Percentiles rank a stretch among this genome's conserved stretches.
phyloP scores from a whole-genome alignment of 129 eudicot genomes.

The Pittosporum tobira region DNA sequence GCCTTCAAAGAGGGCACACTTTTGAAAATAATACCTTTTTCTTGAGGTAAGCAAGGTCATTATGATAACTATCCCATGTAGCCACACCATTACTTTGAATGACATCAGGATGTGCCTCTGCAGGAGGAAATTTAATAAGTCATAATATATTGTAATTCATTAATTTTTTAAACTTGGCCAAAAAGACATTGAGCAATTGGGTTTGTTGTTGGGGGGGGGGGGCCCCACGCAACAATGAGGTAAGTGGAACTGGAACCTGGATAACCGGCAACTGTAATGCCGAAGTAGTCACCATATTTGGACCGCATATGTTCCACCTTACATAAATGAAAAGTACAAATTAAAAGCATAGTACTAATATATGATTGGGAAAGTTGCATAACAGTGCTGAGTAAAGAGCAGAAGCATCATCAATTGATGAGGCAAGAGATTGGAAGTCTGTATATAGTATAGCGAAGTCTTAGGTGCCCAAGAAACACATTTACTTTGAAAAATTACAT shows the following conservation, averaged over 20 bases:
- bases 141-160: no score
- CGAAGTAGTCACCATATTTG: slow-evolving; percentile 85
- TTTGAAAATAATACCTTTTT: slow-evolving; percentile 39
- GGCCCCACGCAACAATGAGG: no score
- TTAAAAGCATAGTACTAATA: background rate
- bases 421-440: no score
- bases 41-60: slow-evolving; percentile 89
- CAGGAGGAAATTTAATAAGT: background rate
- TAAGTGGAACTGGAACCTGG: slow-evolving; percentile 47
- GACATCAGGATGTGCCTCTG: slow-evolving; percentile 99
- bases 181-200: background rate
- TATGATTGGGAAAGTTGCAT: background rate
- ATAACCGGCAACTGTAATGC: slow-evolving; percentile 96
- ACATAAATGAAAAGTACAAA: slow-evolving; percentile 8
- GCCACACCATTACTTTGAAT: slow-evolving; percentile 71
- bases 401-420: no score
- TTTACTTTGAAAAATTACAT: no score
- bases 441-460: no score
- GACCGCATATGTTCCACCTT: slow-evolving; percentile 85
- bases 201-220: slow-evolving; percentile 4
- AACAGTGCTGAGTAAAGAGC: no score
- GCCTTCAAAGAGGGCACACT: no score
- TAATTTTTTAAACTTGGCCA: no score
- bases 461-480: no score
- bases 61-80: slow-evolving; percentile 56